Conservation (phyloP, 73 alveolate genomes). For the Symbiodinium pilosum region DNA sequence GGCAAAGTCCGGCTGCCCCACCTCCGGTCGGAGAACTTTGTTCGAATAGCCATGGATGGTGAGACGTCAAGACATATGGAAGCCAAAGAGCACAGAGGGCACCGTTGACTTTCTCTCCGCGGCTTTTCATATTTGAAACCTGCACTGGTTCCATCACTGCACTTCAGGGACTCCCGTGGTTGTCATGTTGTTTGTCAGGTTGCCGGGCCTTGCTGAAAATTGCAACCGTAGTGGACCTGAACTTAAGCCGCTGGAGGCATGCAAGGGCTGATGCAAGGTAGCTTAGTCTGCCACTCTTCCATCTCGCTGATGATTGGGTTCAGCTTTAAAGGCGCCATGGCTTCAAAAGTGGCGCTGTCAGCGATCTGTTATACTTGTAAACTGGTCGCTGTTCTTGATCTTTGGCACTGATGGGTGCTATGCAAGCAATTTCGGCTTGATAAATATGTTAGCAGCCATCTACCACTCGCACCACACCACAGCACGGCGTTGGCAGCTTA, state of each 20-base stretch:
- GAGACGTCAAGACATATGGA: no score
- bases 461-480: no score
- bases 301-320: slow-evolving; percentile 78
- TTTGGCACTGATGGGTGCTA: no score
- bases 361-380: no score
- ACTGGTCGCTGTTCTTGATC: no score
- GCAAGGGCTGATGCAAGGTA: no score
- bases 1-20: slow-evolving; percentile 93
- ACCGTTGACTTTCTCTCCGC: slow-evolving; percentile 89
- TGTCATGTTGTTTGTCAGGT: background rate
- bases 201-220: slow-evolving; percentile 64
- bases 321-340: slow-evolving; percentile 79
- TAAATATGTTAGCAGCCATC: no score
- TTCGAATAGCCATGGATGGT: no score
- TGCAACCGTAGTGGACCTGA: slow-evolving; percentile 76
- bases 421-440: no score
- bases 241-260: no score
- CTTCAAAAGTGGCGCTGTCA: background rate
- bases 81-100: slow-evolving; percentile 54
- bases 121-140: slow-evolving; percentile 92
- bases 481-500: no score
- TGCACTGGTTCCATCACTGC: background rate
- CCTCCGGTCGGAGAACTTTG: slow-evolving; percentile 26
- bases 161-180: background rate
- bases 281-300: slow-evolving; percentile 44